These are phyloP conservation scores for Calonectria hawksworthii DNA, from an alignment of 2,329 filamentous ascomycete genomes.

Conservation along the genomic window DNA sequence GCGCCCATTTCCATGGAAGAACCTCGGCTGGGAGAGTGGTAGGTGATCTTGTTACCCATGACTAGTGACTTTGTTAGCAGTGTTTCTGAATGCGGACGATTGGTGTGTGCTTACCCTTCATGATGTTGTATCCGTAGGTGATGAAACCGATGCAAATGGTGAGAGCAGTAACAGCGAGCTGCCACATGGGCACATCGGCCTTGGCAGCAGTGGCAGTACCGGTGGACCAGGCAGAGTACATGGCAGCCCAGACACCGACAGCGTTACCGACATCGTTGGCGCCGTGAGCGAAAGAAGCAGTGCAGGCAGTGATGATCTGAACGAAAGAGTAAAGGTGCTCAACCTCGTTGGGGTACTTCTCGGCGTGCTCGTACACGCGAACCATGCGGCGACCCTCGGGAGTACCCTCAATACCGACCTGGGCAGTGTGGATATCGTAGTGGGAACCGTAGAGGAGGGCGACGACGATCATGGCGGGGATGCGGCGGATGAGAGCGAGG, in stretches of 20 bases:
- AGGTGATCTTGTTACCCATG: slow-evolving; percentile 87
- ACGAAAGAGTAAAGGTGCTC: slow-evolving; percentile 79
- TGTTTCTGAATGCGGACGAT: not conserved
- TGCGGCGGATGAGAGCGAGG: slow-evolving; percentile 70
- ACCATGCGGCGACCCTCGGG: slow-evolving; percentile 80
- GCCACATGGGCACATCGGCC: slow-evolving; percentile 79
- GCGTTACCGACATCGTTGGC: slow-evolving; percentile 84
- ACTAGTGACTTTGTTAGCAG: slow-evolving; percentile 57
- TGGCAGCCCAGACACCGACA: slow-evolving; percentile 77
- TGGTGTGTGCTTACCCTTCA: slow-evolving; percentile 75
- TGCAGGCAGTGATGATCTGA: slow-evolving; percentile 77
- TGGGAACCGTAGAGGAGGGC: slow-evolving; percentile 80
- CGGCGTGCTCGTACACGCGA: slow-evolving; percentile 67
- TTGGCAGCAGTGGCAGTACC: slow-evolving; percentile 73
- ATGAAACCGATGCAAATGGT: slow-evolving; percentile 77
- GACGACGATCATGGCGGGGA: slow-evolving; percentile 76
- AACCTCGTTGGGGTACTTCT: slow-evolving; percentile 79
- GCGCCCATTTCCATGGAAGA: slow-evolving; percentile 87
- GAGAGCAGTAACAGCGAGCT: slow-evolving; percentile 77
- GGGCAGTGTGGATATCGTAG: slow-evolving; percentile 86
- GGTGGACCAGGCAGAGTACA: slow-evolving; percentile 77
- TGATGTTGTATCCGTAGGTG: slow-evolving; percentile 87
- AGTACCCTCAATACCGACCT: slow-evolving; percentile 78
- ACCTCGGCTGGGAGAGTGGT: slow-evolving; percentile 70
- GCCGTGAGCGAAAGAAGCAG: slow-evolving; percentile 81